Base-by-base conservation (phyloP, 176 grass and related monocot genomes). In the Saccharum spontaneum region DNA sequence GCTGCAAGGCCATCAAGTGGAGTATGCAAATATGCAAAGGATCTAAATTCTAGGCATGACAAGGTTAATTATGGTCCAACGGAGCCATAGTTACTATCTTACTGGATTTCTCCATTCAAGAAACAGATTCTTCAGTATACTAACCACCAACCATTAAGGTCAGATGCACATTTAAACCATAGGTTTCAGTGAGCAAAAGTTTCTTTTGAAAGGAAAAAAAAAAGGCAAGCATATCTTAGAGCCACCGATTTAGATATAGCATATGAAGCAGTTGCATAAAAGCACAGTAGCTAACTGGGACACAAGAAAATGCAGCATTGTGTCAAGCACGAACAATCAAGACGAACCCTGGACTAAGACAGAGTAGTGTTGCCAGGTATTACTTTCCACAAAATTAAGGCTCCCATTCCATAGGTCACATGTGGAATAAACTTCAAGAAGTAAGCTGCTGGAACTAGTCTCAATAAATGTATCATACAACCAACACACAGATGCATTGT, bases 361-460 rank as follows among this genome's bases (percentile, higher is more conserved):
- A 79, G 68, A 43, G 23, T 17, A 45, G 28, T 24, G 67, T 36
- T 72, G 24, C 20, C 30, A 71, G 13, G 41, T 54, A 63, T 73
- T 54, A 34, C 43, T 28, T n/a, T 77, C 40, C 69, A 46, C 17
- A 71, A 44, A 64, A 31, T 0, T 59, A 80, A 40, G 10, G 17
- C 2, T 11, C 15, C 16, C 5, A 28, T 36, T 81, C 49, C 31
- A 2, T 13, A 46, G 20, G 46, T 55, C 8, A 31, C 15, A 36
- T 40, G 13, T 49, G 15, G 50, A 62, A 41, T 69, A 79, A 31
- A 73, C 9, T 86, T 71, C 46, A 61, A 69, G 31, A 75, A 81
- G 30, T 26, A 78, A 52, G 31, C 11, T 71, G 49, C 52, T 76
- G 71, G 39, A 70, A 49, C 48, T 52, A 61, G 18, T 52, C 15